Evolutionary conservation across 805 yeast species (phyloP), one percentile per base, ranked within the genome.

Genomic region (Ogataea angusta): DNA sequence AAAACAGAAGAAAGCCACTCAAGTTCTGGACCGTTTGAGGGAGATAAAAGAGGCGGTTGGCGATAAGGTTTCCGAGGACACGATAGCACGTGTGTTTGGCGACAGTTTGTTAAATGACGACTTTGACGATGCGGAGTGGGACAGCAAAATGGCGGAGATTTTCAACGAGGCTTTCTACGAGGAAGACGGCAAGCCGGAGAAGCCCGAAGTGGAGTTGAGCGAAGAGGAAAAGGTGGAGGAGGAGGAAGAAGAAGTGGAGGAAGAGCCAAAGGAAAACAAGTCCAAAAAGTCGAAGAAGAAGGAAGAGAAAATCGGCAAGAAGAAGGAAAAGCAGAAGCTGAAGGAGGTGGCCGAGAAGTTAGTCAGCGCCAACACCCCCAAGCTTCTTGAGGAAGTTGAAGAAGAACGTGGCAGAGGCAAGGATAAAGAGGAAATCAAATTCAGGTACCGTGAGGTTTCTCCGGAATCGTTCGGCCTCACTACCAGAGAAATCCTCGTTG

Each of bases 81-180:
- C 71, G 1, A 74, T 81, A 45, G 72, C 78, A 30, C 70, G 69
- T 36, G 86, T 82, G 21, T 78, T 90, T 54, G 87, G 90, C 10
- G 83, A 82, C 39, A 74, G 82, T 33, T 73, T 91, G 51, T 67
- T 93, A 46, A 85, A 85, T 30, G 95, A 85, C 36, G 98, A 93
- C 57, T 93, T 87, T 60, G 88, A 86, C 51, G 88, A 84, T 54
- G 76, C 82, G 19, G 95, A 87, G 46, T 93, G 98, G 98, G 98
- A 93, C 61, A 67, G 63, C 42, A 80, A 86, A 47, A 80, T 93
- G 82, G 78, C 83, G 34, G 84, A 85, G 57, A 77, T 91, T 23
- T 93, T 93, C 60, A 77, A 88, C 56, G 96, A 90, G 35, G 87
- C 82, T 42, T 90, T 75, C 58, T 89, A 90, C 53, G 70, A 69